Percentiles rank a stretch among this genome's conserved stretches.
phyloP scores from a whole-genome alignment of 306 rosid species.

The Canavalia ensiformis region DNA sequence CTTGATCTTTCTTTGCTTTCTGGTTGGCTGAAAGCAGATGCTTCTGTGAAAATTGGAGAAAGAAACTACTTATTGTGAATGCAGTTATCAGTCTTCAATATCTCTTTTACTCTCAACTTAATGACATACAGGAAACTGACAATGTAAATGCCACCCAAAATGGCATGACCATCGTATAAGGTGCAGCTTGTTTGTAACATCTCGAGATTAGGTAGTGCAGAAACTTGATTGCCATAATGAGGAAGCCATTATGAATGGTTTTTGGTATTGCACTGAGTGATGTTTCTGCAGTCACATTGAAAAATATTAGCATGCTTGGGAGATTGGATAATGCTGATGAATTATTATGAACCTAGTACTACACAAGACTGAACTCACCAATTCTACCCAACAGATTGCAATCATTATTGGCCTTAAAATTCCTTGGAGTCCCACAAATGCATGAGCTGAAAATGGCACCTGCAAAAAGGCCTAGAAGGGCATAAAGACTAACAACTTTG shows the following conservation, averaged over 20 bases:
- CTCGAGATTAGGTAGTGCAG: constrained; percentile 29
- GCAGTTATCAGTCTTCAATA: neutral
- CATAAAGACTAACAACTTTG: constrained; percentile 39
- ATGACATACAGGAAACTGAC: constrained; percentile 38
- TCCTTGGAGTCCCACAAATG: constrained; percentile 31
- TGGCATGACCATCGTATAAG: constrained; percentile 45
- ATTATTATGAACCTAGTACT: neutral
- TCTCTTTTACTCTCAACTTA: constrained; percentile 19
- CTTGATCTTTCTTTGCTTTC: neutral
- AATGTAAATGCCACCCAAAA: constrained; percentile 53
- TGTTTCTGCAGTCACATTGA: constrained; percentile 28
- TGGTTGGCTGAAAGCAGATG: neutral
- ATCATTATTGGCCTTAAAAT: constrained; percentile 16
- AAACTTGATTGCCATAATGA: constrained; percentile 41
- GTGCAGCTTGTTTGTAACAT: constrained; percentile 35
- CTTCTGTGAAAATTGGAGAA: neutral
- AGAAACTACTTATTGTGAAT: neutral
- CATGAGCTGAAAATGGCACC: constrained; percentile 45
- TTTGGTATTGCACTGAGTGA: constrained; percentile 18
- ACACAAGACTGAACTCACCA: constrained; percentile 27
- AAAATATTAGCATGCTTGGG: constrained; percentile 3
- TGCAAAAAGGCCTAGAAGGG: constrained; percentile 43
- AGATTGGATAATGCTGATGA: neutral
- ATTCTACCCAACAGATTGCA: constrained; percentile 25
- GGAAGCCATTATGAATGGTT: constrained; percentile 35